Conservation (phyloP, 2,329 filamentous ascomycete genomes). For the Metarhizium sp. region DNA sequence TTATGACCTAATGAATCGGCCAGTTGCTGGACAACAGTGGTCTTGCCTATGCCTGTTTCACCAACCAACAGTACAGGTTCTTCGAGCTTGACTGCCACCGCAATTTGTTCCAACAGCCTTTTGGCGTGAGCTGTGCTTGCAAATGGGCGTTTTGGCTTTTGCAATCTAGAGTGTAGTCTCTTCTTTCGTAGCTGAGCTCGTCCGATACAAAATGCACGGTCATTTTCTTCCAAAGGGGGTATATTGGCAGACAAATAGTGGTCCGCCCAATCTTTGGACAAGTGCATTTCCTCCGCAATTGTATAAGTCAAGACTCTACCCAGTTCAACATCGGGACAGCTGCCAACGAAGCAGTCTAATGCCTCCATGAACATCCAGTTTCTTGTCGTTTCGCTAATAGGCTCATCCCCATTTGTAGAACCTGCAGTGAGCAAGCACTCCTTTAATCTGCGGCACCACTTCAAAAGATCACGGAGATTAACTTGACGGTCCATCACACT, state of each 20-base stretch:
- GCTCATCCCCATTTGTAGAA: constrained; percentile 57
- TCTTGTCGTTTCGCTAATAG: constrained; percentile 59
- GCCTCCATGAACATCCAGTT: constrained; percentile 92
- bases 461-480: constrained; percentile 73
- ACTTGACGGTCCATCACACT: constrained; percentile 44
- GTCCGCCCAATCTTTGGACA: constrained; percentile 72
- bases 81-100: constrained; percentile 69
- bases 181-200: constrained; percentile 54
- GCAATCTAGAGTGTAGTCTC: constrained; percentile 36
- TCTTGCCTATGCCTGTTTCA: constrained; percentile 98
- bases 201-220: constrained; percentile 52
- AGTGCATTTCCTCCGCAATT: constrained; percentile 80
- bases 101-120: constrained; percentile 78
- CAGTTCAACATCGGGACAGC: constrained; percentile 56
- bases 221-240: constrained; percentile 56
- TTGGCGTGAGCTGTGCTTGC: constrained; percentile 82
- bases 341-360: constrained; percentile 83
- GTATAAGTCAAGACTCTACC: constrained; percentile 52
- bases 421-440: constrained; percentile 52
- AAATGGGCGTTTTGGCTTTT: constrained; percentile 58
- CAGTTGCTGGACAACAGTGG: constrained; percentile 87
- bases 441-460: constrained; percentile 76
- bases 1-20: constrained; percentile 77
- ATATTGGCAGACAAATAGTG: constrained; percentile 68
- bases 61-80: constrained; percentile 93